Base-by-base conservation (phyloP, 768 basidiomycete genomes). In the Amanita inopinata region DNA sequence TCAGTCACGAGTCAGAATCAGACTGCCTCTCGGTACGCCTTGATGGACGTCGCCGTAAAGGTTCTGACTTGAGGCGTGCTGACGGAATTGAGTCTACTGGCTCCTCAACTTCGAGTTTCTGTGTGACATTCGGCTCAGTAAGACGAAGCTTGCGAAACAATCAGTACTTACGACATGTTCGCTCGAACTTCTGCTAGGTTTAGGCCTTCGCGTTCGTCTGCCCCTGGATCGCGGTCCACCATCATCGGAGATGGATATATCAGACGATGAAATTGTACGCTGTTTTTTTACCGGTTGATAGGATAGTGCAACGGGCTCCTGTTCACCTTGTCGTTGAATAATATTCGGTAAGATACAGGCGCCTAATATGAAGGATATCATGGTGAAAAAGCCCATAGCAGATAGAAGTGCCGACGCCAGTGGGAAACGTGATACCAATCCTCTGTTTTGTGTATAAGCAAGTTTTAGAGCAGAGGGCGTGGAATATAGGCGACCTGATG, bases 41-140 rank as follows among this genome's bases (percentile, higher is more conserved):
- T 38, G 73, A 74, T 12, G 62, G 62, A 28, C 75, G 71, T 38
- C 70, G 63, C 40, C 71, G 67, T 20, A 76, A 54, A 27, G 65
- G 53, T 40, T 54, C 56, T 33, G 56, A 51, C 23, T 57, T 43
- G 31, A 52, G 54, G 18, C 56, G 52, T 12, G 40, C 15, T 5
- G 63, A 48, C 46, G 62, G 56, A 19, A 66, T 56, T 11, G 53
- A 55, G n/a, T 61, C 48, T 36, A 43, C 51, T 25, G 54, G 43
- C 14, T 46, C 54, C 44, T 65, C 66, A 10, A 40, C 48, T 50
- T 64, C 65, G 40, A 65, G 38, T 47, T 31, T 27, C 43, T 44
- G 25, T n/a, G 22, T 36, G 20, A 57, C 45, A 33, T 36, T 43
- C 14, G 44, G 40, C 24, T 31, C 10, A 25, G 15, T 34, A 10